Conservation (phyloP, 306 rosid genomes). For the Dalbergia cochinchinensis region DNA sequence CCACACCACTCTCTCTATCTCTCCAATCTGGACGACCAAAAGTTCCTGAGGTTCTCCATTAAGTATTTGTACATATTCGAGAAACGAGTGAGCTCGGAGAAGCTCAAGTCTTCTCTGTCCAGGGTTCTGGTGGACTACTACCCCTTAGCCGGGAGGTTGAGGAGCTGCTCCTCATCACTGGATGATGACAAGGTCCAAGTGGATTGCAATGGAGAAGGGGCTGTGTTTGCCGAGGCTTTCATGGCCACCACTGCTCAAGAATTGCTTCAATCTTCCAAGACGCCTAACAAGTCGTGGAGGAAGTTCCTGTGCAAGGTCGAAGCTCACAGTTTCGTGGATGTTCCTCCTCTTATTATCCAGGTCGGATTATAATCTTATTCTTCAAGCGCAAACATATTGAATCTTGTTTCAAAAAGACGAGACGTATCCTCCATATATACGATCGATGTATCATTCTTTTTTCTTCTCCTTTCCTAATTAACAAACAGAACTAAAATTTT, state of each 20-base stretch:
- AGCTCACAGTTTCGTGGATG: conserved; percentile 67
- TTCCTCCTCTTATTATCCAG: conserved; percentile 93
- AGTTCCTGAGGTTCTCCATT: conserved; percentile 82
- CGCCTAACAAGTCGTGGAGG: conserved; percentile 72
- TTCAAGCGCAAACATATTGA: no score
- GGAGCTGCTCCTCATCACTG: conserved; percentile 31
- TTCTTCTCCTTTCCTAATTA: not conserved
- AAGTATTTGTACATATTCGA: conserved; percentile 76
- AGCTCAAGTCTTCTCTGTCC: conserved; percentile 66
- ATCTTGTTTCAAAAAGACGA: no score
- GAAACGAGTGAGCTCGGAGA: conserved; percentile 55
- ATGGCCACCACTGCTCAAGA: conserved; percentile 69
- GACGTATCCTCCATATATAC: not conserved
- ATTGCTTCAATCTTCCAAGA: conserved; percentile 56
- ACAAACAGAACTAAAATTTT: no score
- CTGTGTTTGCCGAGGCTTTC: conserved; percentile 78
- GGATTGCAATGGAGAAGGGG: conserved; percentile 89
- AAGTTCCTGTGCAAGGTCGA: conserved; percentile 65
- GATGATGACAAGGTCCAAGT: conserved; percentile 76
- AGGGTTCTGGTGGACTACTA: conserved; percentile 77
- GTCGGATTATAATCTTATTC: conserved; percentile 33
- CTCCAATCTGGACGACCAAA: conserved; percentile 89
- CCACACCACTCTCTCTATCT: conserved; percentile 77
- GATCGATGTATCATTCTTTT: not conserved
- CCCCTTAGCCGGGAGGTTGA: conserved; percentile 88